A percentile compares a stretch with the other conserved stretches of the same genome.
These are phyloP conservation scores for Stagonosporopsis tanaceti DNA, from an alignment of 2,329 filamentous ascomycete genomes.

Conservation along the genomic window DNA sequence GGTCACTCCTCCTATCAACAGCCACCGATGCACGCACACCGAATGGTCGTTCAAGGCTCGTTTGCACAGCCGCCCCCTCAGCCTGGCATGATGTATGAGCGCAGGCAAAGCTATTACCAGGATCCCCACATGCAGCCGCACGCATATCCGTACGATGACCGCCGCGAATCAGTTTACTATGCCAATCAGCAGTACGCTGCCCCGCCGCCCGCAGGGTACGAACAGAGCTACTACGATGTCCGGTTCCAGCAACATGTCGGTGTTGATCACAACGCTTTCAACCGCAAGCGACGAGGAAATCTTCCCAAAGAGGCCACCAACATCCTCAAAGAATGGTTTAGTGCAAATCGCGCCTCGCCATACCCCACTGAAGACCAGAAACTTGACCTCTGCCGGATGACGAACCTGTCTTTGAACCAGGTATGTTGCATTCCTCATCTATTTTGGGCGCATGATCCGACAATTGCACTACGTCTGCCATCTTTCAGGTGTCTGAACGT, in stretches of 20 bases:
- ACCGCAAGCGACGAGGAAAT: slow-evolving; percentile 75
- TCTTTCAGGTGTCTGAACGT: slow-evolving; percentile 16
- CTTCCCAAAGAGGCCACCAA: slow-evolving; percentile 90
- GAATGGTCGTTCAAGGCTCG: slow-evolving; percentile 12
- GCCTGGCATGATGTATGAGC: slow-evolving; percentile 27
- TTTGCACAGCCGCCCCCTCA: slow-evolving; percentile 26
- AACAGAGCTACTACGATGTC: slow-evolving; percentile 33
- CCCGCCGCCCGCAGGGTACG: slow-evolving; percentile 27
- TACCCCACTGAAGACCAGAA: slow-evolving; percentile 92
- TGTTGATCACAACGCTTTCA: slow-evolving; percentile 41
- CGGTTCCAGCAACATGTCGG: slow-evolving; percentile 42
- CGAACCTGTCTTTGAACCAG: slow-evolving; percentile 80
- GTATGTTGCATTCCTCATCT: slow-evolving; percentile 36
- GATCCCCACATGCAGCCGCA: slow-evolving; percentile 29
- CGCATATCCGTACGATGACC: slow-evolving; percentile 31
- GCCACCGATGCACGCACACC: slow-evolving; percentile 19
- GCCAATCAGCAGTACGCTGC: slow-evolving; percentile 21
- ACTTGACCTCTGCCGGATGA: slow-evolving; percentile 78
- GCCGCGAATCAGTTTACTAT: slow-evolving; percentile 33
- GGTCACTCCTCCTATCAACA: slow-evolving; percentile 17
- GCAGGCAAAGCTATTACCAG: slow-evolving; percentile 38
- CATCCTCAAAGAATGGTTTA: slow-evolving; percentile 81
- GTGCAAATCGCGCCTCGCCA: slow-evolving; percentile 63
- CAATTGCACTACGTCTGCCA: slow-evolving; percentile 34
- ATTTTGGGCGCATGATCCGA: slow-evolving; percentile 56